A percentile compares a stretch with the other conserved stretches of the same genome.
Conservation (phyloP, 1,139 yeast species). For the Saccharomycopsis crataegensis region DNA sequence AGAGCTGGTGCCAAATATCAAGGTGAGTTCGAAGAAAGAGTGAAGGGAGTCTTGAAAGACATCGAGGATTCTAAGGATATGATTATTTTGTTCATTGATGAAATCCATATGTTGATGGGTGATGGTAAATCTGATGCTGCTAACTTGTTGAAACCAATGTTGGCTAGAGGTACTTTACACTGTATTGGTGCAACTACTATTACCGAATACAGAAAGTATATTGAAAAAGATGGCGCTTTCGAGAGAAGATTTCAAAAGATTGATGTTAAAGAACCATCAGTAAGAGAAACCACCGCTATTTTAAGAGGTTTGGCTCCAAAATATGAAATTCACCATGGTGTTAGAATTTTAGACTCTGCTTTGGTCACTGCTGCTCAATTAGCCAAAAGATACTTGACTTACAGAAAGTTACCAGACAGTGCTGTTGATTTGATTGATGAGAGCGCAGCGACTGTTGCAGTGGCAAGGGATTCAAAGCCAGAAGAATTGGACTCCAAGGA, state of each 20-base stretch:
- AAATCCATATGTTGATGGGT: slow-evolving; percentile 98
- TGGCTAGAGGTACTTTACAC: slow-evolving; percentile 92
- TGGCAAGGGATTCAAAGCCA: slow-evolving; percentile 95
- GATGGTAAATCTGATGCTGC: slow-evolving; percentile 95
- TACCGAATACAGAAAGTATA: slow-evolving; percentile 84
- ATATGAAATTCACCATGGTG: slow-evolving; percentile 97
- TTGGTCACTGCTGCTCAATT: slow-evolving; percentile 91
- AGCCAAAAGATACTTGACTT: slow-evolving; percentile 90
- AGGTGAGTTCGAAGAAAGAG: slow-evolving; percentile 97
- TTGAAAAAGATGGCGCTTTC: slow-evolving; percentile 96
- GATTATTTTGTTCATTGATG: slow-evolving; percentile 89
- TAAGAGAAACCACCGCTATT: slow-evolving; percentile 89
- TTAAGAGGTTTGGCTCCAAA: slow-evolving; percentile 93
- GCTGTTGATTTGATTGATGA: slow-evolving; percentile 97
- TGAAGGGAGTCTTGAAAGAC: slow-evolving; percentile 92
- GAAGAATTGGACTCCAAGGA: slow-evolving; percentile 92
- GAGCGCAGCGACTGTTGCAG: slow-evolving; percentile 96
- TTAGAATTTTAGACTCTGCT: slow-evolving; percentile 91
- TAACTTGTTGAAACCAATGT: slow-evolving; percentile 90
- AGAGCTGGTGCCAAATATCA: slow-evolving; percentile 98
- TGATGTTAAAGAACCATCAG: slow-evolving; percentile 90
- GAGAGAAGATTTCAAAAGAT: slow-evolving; percentile 98
- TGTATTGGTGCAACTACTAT: slow-evolving; percentile 98
- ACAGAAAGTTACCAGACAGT: slow-evolving; percentile 93
- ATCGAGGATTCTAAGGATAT: slow-evolving; percentile 81